Evolutionary conservation across 768 basidiomycete species (phyloP).

Genomic region (Omphalotus guepiniiformis): DNA sequence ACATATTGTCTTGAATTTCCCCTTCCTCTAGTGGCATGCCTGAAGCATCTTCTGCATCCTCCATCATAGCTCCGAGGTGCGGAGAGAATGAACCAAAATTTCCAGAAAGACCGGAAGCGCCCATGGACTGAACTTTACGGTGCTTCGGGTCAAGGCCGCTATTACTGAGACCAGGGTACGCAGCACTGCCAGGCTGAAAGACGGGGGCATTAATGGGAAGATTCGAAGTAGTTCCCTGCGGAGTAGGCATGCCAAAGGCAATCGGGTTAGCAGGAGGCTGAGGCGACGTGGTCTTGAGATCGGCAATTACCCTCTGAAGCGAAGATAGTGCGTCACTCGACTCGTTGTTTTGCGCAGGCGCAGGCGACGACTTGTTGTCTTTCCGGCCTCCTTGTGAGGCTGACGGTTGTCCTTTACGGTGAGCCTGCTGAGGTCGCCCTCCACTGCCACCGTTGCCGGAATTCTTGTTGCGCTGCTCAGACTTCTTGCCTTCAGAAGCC

Average conservation of each 20-base stretch:
- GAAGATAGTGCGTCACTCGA: conserved; percentile 80
- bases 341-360: conserved; percentile 50
- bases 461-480: conserved; percentile 53
- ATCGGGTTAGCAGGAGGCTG: conserved; percentile 38
- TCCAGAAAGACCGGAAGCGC: conserved; percentile 50
- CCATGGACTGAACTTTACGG: conserved; percentile 78
- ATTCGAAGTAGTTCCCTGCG: conserved; percentile 43
- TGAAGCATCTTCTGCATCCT: conserved; percentile 67
- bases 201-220: conserved; percentile 65
- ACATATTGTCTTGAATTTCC: conserved; percentile 63
- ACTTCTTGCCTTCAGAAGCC: conserved; percentile 52
- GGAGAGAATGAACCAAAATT: conserved; percentile 73
- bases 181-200: conserved; percentile 66
- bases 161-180: conserved; percentile 45
- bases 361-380: conserved; percentile 40
- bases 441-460: conserved; percentile 40
- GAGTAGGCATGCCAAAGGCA: conserved; percentile 41
- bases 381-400: conserved; percentile 48
- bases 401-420: conserved; percentile 58
- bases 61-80: conserved; percentile 79
- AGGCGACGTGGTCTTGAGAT: conserved; percentile 83
- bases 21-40: conserved; percentile 64
- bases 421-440: conserved; percentile 38
- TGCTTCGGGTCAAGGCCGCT: conserved; percentile 56
- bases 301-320: conserved; percentile 90